Evolutionary conservation across 2,329 filamentous ascomycete genomes (phyloP).

Genomic region (Diaporthe velutina): DNA sequence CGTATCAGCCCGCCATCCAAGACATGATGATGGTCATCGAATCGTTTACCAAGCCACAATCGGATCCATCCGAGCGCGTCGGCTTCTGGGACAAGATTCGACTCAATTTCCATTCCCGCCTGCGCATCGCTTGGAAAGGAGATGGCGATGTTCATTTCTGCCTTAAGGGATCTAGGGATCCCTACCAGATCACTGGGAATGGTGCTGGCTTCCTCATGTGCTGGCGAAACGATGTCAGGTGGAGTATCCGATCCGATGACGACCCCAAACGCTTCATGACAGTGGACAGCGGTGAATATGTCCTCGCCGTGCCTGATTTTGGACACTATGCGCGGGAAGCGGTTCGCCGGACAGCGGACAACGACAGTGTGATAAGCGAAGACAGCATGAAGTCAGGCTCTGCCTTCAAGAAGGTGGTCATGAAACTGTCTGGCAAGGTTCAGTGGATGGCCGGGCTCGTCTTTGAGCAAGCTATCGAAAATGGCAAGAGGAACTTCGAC

Average conservation of each 20-base stretch:
- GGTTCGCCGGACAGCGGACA: constrained; percentile 61
- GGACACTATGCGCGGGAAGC: constrained; percentile 85
- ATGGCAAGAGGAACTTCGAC: constrained; percentile 82
- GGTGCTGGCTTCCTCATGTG: constrained; percentile 98
- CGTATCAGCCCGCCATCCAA: constrained; percentile 97
- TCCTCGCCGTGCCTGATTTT: constrained; percentile 94
- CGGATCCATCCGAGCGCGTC: constrained; percentile 92
- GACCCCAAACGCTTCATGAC: constrained; percentile 95
- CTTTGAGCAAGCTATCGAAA: constrained; percentile 86
- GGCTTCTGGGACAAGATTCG: constrained; percentile 99
- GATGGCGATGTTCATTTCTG: constrained; percentile 96
- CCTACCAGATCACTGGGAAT: constrained; percentile 91
- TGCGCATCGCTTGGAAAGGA: constrained; percentile 91
- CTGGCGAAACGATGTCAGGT: constrained; percentile 94
- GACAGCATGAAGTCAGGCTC: constrained; percentile 79
- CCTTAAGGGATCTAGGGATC: constrained; percentile 91
- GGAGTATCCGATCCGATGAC: constrained; percentile 85
- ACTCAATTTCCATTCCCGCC: constrained; percentile 91
- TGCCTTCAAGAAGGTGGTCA: constrained; percentile 97
- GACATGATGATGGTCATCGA: constrained; percentile 99
- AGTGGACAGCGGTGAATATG: constrained; percentile 94
- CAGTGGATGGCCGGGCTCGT: constrained; percentile 92
- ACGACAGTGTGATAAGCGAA: constrained; percentile 71
- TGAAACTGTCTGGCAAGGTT: constrained; percentile 98
- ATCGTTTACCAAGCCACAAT: constrained; percentile 94